These are phyloP conservation scores for Candida pini DNA, from an alignment of 805 yeast species.

Conservation along the genomic window DNA sequence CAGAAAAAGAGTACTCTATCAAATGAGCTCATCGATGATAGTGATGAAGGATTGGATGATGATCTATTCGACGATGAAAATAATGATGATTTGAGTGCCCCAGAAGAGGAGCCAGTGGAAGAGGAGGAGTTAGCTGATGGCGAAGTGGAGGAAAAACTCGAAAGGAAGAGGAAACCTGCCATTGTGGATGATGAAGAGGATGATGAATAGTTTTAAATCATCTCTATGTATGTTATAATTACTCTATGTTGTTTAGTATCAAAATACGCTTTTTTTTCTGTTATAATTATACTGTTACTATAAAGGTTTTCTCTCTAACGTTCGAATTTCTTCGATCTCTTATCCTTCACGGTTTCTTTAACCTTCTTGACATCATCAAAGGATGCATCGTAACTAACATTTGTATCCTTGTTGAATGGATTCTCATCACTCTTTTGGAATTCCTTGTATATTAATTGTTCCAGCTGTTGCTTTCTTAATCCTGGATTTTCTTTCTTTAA, in stretches of 20 bases:
- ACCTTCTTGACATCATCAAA: conserved; percentile 42
- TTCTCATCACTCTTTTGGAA: conserved; percentile 76
- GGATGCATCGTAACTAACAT: conserved; percentile 57
- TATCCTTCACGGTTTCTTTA: conserved; percentile 24
- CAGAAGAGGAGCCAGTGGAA: conserved; percentile 4
- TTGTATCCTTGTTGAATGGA: conserved; percentile 77
- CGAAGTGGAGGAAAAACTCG: conserved; percentile 4
- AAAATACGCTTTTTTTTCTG: too few relatives aligned
- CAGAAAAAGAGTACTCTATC: conserved; percentile 21
- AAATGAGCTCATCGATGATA: conserved; percentile 26
- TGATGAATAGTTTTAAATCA: conserved; percentile 1
- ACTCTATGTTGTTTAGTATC: too few relatives aligned
- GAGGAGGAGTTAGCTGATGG: conserved; percentile 4
- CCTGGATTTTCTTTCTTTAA: conserved; percentile 75
- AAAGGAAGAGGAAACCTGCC: conserved; percentile 14
- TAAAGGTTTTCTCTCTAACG: conserved; percentile 14
- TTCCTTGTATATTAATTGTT: conserved; percentile 69
- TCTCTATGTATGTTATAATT: too few relatives aligned
- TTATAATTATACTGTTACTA: too few relatives aligned
- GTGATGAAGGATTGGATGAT: conserved; percentile 26
- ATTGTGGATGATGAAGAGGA: conserved; percentile 22
- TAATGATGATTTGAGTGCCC: conserved; percentile 7
- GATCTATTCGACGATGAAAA: conserved; percentile 12
- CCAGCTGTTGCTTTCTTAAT: conserved; percentile 69
- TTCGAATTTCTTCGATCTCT: conserved; percentile 28